Base-by-base conservation (phyloP, 2,329 filamentous ascomycete species). In the Neonectria neomacrospora region DNA sequence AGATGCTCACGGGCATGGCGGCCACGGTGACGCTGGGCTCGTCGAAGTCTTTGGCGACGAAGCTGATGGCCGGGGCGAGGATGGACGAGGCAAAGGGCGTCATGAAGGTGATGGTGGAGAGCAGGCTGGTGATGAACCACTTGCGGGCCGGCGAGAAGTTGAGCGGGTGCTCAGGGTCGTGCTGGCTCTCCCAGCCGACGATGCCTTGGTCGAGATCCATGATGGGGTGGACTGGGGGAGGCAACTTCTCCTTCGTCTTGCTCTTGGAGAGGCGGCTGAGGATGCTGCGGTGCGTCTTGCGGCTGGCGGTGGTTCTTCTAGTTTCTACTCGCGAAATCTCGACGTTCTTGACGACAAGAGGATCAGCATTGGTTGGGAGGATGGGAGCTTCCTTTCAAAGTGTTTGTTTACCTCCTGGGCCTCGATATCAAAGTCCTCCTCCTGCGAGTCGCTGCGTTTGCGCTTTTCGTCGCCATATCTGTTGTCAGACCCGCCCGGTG, bases 51-150 rank as follows among this genome's bases (percentile, higher is more conserved):
- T 72, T 70, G 0, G 83, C 79, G 7, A 91, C 78, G 34, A 76
- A 73, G 1, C 64, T 61, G 56, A 85, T 82, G 32, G 82, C 83
- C 3, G 85, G 84, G 1, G 84, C 80, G 18, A 86, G 75, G 57
- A 90, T 90, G 1, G 88, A 88, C 7, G 88, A 90, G 0, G 88
- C 86, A 26, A 91, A 86, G 0, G 89, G 88, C 0, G 88, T 89
- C 71, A 91, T 85, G 67, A 91, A 85, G 9, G 88, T 90, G 72
- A 90, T 90, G 65, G 80, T 77, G 0, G 87, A 83, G 20, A 91
- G 82, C 18, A 87, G 81, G 51, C 81, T 74, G 7, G 86, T 83
- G 37, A 86, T 82, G 18, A 82, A 74, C 87, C 88, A 90, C 78
- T 90, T 90, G 68, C 82, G 85, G 18, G 74, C 73, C 7, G 68